Base-by-base conservation (phyloP, 179 eudicot species). In the Silene noctiflora region DNA sequence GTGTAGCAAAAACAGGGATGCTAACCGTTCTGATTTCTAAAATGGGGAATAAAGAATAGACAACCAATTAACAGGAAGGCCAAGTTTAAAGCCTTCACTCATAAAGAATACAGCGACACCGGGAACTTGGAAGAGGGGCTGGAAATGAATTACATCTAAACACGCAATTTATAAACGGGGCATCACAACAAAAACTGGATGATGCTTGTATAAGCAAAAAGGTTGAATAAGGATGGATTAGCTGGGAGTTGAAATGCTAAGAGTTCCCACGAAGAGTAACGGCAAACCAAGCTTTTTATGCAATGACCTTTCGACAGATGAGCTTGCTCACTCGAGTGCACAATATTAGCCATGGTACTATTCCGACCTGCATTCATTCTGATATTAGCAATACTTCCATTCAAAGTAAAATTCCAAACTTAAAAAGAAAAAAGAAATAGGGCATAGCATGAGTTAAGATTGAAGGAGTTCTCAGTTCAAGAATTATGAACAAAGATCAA, bases 271-370 rank as follows among this genome's bases (percentile, higher is more conserved):
- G 27, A 29, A 29, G 39, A 27, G 16, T 0, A 62, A 62, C 67
- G 19, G 13, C n/a, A 22, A 62, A 31, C n/a, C 48, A 67, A 67
- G 35, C 10, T 24, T 67, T 11, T 67, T 31, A 67, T 31, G 70
- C n/a, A 39, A 67, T 67, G 48, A 67, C 46, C 70, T 67, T 67
- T 35, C 70, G 70, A n/a, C 70, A 67, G 3, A 67, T 31, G 70
- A 67, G 70, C 48, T 67, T 67, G 70, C 70, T 67, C 51, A 67
- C 70, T 12, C 70, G 70, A 67, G 70, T 67, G 70, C 51, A 67
- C 22, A 67, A 35, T 14, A 67, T 35, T 33, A 67, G 70, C 70
- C 70, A 67, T 31, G 70, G 70, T n/a, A 67, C 21, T 10, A 67
- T 67, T 33, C 70, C 53, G 2, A 67, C 53, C 71, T 39, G 71